Evolutionary conservation across 345 rosid species (phyloP).

Genomic region (Trapa bicornis): DNA sequence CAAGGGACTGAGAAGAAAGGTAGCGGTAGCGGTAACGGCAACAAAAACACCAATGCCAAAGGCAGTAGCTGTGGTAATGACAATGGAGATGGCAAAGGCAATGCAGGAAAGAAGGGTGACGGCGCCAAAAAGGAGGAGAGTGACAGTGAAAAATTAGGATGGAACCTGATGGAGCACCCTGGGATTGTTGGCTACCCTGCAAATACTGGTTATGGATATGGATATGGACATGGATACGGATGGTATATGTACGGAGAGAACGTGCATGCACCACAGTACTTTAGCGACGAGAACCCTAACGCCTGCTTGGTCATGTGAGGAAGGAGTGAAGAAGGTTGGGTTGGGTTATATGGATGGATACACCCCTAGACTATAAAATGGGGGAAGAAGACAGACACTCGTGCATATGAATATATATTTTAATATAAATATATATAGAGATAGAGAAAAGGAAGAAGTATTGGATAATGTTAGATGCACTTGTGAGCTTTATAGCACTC

Average conservation of each 20-base stretch:
- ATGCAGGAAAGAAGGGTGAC: constrained; percentile 12
- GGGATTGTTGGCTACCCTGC: constrained; percentile 6
- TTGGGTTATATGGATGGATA: too few relatives aligned
- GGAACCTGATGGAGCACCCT: constrained; percentile 8
- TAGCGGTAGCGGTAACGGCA: not conserved
- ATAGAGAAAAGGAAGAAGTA: too few relatives aligned
- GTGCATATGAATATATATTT: not conserved
- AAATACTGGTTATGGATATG: not conserved
- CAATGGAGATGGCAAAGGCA: not conserved
- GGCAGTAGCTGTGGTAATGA: not conserved
- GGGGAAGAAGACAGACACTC: not conserved
- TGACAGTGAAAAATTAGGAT: constrained; percentile 3
- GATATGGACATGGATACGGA: not conserved
- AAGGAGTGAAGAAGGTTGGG: not conserved
- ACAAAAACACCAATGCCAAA: not conserved
- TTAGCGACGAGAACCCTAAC: constrained; percentile 21
- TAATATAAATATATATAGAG: too few relatives aligned
- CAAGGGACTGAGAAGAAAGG: not conserved
- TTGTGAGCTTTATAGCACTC: too few relatives aligned
- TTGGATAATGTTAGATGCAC: too few relatives aligned
- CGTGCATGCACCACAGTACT: constrained; percentile 8
- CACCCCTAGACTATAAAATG: not conserved
- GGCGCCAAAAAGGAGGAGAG: not conserved
- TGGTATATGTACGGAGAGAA: constrained; percentile 5
- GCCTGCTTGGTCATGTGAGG: constrained; percentile 18